phyloP scores from a whole-genome alignment of 2,329 filamentous ascomycete species.

The Exophiala viscosa region DNA sequence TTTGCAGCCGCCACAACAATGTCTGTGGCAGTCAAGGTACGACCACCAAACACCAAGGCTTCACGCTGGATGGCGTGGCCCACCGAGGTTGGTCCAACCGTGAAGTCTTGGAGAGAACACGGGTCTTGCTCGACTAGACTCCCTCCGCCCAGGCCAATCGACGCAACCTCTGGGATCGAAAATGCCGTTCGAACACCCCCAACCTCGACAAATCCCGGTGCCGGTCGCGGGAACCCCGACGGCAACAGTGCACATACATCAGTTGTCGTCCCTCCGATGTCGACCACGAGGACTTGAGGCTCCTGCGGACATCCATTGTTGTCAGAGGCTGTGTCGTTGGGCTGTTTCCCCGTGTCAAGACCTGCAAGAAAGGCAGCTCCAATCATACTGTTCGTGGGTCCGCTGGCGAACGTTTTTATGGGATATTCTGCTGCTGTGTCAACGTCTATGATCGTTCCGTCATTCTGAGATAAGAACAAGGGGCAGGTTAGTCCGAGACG shows the following conservation, averaged over 20 bases:
- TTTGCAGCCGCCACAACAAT: constrained; percentile 43
- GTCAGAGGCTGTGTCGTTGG: no score
- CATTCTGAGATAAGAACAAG: constrained; percentile 61
- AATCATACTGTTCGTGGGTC: constrained; percentile 62
- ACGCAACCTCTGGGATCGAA: constrained; percentile 54
- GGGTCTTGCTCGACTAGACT: constrained; percentile 38
- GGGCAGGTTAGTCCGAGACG: constrained; percentile 51
- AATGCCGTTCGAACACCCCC: constrained; percentile 59
- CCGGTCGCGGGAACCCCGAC: constrained; percentile 59
- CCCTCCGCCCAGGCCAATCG: constrained; percentile 56
- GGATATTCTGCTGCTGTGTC: constrained; percentile 54
- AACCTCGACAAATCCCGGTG: constrained; percentile 56
- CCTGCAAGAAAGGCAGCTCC: constrained; percentile 58
- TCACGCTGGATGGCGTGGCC: constrained; percentile 50
- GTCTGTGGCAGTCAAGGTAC: constrained; percentile 51
- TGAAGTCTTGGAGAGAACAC: constrained; percentile 34
- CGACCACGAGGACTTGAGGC: constrained; percentile 27
- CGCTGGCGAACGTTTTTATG: constrained; percentile 60
- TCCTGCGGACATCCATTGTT: constrained; percentile 4
- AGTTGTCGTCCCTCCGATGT: constrained; percentile 60
- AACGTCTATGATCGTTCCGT: constrained; percentile 57
- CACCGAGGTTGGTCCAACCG: constrained; percentile 53
- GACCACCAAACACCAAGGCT: constrained; percentile 52
- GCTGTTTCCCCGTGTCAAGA: constrained; percentile 27
- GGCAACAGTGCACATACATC: constrained; percentile 57